Evolutionary conservation across 306 rosid species (phyloP), one percentile per base, ranked within the genome.

Genomic region (Corylus americana): DNA sequence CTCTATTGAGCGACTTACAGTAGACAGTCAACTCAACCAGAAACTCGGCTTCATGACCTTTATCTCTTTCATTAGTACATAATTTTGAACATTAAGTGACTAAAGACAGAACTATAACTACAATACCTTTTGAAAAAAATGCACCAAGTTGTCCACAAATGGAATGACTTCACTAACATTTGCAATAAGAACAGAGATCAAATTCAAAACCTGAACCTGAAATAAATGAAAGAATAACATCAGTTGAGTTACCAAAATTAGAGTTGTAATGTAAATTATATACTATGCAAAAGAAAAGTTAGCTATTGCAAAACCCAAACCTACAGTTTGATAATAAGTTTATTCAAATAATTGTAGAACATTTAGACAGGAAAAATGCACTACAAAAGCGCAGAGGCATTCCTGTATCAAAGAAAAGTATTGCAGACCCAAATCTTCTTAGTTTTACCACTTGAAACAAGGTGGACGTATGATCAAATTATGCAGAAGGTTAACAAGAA

Each of bases 201-300:
- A 84, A 88, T 94, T 90, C 87, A 94, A 83, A 83, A 94, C 88
- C 85, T 94, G 98, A 82, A 94, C 98, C 98, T 94, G 94, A 76
- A 86, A 72, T 77, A 50, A 74, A 79, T 71, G 62, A 55, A 54
- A 82, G 82, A 86, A 82, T 18, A 80, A 75, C 50, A 74, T 73
- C 31, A 51, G 74, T 45, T 64, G 76, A 78, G 17, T 48, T 39
- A 55, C 70, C 39, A 42, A 83, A 49, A 59, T 48, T n/a, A 16
- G 48, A 71, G 37, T 47, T 58, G 50, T 67, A 68, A 70, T 73
- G 66, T 59, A 58, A 16, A 53, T 74, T 20, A 42, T 61, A 73
- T 55, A 50, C 73, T 74, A 77, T 25, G 78, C 44, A 74, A 48
- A n/a, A 53, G 47, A 35, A 11, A 48, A 42, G 68, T 71, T 70